These are phyloP conservation scores for Ustilago xerochloae DNA, from an alignment of 1,284 basidiomycete genomes.

Conservation along the genomic window DNA sequence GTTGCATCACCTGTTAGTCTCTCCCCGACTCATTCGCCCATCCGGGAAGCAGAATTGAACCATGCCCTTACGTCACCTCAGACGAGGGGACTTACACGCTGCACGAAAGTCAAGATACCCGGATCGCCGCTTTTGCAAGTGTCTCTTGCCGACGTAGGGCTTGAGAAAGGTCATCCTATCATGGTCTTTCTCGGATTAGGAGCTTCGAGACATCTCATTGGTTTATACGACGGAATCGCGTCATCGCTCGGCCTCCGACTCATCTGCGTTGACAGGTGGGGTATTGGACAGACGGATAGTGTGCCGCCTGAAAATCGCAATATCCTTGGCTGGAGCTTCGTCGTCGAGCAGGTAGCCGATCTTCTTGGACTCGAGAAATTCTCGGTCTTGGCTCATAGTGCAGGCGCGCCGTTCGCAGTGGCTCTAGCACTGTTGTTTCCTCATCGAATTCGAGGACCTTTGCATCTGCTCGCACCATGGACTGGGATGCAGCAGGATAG, in stretches of 20 bases:
- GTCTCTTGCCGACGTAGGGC: conserved; percentile 90
- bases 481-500: conserved; percentile 83
- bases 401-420: conserved; percentile 92
- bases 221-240: conserved; percentile 95
- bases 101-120: conserved; percentile 80
- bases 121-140: conserved; percentile 83
- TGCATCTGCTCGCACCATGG: conserved; percentile 96
- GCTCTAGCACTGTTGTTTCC: conserved; percentile 82
- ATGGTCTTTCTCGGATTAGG: conserved; percentile 92
- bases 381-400: conserved; percentile 94
- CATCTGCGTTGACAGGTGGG: conserved; percentile 97
- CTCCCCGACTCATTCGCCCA: not conserved
- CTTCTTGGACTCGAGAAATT: conserved; percentile 81
- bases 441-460: conserved; percentile 81
- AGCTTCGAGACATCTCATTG: conserved; percentile 92
- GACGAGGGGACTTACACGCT: conserved; percentile 82
- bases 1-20: not conserved
- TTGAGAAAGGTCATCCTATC: conserved; percentile 82
- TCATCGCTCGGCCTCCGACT: conserved; percentile 84
- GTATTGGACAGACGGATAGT: conserved; percentile 83
- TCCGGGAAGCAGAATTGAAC: not conserved
- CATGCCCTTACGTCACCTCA: conserved; percentile 75
- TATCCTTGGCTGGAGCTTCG: conserved; percentile 87
- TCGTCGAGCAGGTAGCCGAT: conserved; percentile 89
- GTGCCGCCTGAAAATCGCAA: conserved; percentile 77